A percentile compares a stretch with the other conserved stretches of the same genome.
phyloP scores from a whole-genome alignment of 495 filamentous ascomycete genomes.

The Beverwykella pulmonaria region DNA sequence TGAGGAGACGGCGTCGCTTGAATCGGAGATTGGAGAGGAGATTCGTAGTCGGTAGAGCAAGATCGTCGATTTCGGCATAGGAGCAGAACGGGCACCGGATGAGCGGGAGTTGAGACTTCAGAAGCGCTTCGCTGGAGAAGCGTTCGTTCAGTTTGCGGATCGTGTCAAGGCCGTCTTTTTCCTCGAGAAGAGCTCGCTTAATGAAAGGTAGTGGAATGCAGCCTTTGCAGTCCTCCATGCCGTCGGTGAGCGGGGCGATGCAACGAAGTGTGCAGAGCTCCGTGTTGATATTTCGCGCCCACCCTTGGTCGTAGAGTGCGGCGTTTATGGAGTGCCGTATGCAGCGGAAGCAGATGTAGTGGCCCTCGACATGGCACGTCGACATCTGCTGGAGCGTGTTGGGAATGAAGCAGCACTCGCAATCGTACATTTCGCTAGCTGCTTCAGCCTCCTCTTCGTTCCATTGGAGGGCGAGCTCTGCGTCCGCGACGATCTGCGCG shows the following conservation, averaged over 20 bases:
- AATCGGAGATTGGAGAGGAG: conserved; percentile 48
- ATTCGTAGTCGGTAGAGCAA: conserved; percentile 54
- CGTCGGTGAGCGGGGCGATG: conserved; percentile 66
- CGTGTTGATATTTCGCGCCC: conserved; percentile 75
- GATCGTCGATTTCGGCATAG: conserved; percentile 85
- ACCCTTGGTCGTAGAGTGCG: conserved; percentile 89
- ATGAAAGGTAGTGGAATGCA: conserved; percentile 68
- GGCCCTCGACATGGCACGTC: conserved; percentile 67
- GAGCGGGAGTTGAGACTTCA: conserved; percentile 72
- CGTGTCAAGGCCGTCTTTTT: conserved; percentile 68
- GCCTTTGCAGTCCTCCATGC: conserved; percentile 62
- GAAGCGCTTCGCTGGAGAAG: conserved; percentile 69
- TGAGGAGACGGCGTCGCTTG: conserved; percentile 10
- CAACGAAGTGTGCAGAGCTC: conserved; percentile 75
- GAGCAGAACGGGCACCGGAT: conserved; percentile 86
- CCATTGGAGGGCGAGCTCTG: conserved; percentile 62
- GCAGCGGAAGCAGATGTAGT: conserved; percentile 86
- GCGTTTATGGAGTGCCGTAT: conserved; percentile 77
- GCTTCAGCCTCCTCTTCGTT: conserved; percentile 77
- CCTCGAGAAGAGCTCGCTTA: conserved; percentile 68
- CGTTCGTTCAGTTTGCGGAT: conserved; percentile 74
- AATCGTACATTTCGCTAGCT: conserved; percentile 75
- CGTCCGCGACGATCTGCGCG: conserved; percentile 66
- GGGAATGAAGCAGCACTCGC: conserved; percentile 83
- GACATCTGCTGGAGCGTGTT: conserved; percentile 80